These are phyloP conservation scores for Berberis vulgaris DNA, from an alignment of 164 flowering plant species.

Conservation along the genomic window DNA sequence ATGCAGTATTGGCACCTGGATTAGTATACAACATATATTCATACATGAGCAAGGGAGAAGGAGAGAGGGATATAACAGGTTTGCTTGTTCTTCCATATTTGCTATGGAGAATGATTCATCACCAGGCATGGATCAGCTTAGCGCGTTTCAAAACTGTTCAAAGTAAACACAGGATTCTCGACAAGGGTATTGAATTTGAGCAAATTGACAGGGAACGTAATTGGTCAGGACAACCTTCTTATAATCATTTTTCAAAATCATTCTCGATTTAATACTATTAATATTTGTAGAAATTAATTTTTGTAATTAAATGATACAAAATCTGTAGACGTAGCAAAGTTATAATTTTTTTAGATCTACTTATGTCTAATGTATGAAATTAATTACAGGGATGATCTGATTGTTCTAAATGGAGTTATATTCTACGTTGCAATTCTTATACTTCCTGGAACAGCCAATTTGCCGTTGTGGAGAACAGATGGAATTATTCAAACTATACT, in stretches of 20 bases:
- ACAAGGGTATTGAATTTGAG: conserved; percentile 22
- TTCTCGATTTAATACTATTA: background rate
- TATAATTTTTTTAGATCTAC: background rate
- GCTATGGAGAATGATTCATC: conserved; percentile 36
- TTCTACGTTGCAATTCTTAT: conserved; percentile 2
- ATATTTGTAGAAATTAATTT: too few relatives aligned
- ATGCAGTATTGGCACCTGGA: conserved; percentile 38
- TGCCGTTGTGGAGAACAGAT: conserved; percentile 39
- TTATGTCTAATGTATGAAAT: background rate
- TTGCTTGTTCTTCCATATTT: conserved; percentile 29
- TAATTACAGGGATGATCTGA: conserved; percentile 16
- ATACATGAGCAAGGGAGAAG: conserved; percentile 14
- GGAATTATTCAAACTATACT: conserved; percentile 22
- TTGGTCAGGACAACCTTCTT: conserved; percentile 10
- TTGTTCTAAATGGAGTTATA: conserved; percentile 11
- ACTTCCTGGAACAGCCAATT: conserved; percentile 5
- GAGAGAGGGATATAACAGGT: conserved; percentile 22
- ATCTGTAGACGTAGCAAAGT: too few relatives aligned
- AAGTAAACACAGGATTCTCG: conserved; percentile 21
- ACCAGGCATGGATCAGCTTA: conserved; percentile 42
- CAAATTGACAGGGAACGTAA: conserved; percentile 24
- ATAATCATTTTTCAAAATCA: background rate
- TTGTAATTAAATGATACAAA: too few relatives aligned
- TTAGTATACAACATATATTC: conserved; percentile 25
- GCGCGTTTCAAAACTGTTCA: conserved; percentile 24